Percentiles rank a stretch among this genome's conserved stretches.
These are phyloP conservation scores for Rhynchosporium graminicola DNA, from an alignment of 2,329 filamentous ascomycete species.

Conservation along the genomic window DNA sequence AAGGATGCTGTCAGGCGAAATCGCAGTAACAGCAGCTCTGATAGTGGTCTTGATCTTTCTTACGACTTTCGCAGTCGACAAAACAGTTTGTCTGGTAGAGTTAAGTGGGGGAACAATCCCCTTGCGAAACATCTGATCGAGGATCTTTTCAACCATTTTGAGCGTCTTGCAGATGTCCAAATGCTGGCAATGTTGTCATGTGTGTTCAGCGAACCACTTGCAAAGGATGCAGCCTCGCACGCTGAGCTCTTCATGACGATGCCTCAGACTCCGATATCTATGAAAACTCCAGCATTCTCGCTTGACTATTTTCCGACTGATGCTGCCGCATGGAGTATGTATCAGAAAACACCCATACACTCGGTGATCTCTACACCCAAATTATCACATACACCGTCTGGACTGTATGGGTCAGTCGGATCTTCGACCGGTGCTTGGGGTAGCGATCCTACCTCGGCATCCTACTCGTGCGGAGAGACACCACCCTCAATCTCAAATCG, in stretches of 20 bases:
- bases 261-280: constrained; percentile 61
- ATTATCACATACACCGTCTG: constrained; percentile 56
- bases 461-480: constrained; percentile 63
- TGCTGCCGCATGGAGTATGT: constrained; percentile 53
- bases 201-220: constrained; percentile 62
- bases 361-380: constrained; percentile 59
- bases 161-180: constrained; percentile 62
- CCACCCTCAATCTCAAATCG: constrained; percentile 53
- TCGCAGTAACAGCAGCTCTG: constrained; percentile 45
- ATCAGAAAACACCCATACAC: constrained; percentile 53
- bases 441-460: constrained; percentile 56
- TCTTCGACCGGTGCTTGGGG: constrained; percentile 56
- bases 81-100: constrained; percentile 53
- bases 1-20: constrained; percentile 54
- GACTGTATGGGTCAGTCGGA: constrained; percentile 56
- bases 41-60: constrained; percentile 50
- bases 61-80: constrained; percentile 41
- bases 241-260: constrained; percentile 57
- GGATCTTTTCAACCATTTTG: constrained; percentile 65
- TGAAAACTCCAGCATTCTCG: constrained; percentile 68
- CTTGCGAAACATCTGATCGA: constrained; percentile 61
- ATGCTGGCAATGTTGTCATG: constrained; percentile 74
- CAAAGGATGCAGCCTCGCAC: constrained; percentile 57
- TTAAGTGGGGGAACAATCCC: constrained; percentile 69
- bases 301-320: constrained; percentile 66